Conservation (phyloP, 305 asterid species). For the Solanum hybrid region DNA sequence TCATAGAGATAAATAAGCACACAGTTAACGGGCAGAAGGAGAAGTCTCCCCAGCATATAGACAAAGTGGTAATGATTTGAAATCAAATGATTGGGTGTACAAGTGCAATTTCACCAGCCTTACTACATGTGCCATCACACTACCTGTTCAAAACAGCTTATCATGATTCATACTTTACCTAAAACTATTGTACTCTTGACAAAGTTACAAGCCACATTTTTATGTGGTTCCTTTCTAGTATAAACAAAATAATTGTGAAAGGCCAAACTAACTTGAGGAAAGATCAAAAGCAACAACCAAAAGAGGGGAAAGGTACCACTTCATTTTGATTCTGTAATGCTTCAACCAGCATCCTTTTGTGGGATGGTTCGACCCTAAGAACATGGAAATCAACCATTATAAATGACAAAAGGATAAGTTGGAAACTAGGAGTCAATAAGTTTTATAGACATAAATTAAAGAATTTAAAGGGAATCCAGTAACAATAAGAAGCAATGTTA, state of each 20-base stretch:
- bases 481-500: neutral
- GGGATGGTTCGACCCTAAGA: slow-evolving; percentile 97
- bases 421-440: neutral
- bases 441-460: neutral
- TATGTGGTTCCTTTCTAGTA: neutral
- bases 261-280: neutral
- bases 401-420: neutral
- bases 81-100: neutral
- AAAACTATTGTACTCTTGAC: neutral
- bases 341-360: slow-evolving; percentile 97
- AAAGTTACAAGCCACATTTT: neutral
- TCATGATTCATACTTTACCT: neutral
- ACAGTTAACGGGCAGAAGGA: neutral
- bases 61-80: neutral
- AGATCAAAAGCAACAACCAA: neutral
- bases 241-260: neutral
- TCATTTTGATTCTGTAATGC: slow-evolving; percentile 95
- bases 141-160: neutral
- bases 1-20: neutral
- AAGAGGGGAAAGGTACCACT: slow-evolving; percentile 53
- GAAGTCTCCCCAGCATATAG: neutral
- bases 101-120: slow-evolving; percentile 1
- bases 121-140: neutral
- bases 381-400: neutral
- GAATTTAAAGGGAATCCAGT: neutral